Evolutionary conservation across 2,329 filamentous ascomycete genomes (phyloP), one percentile per base, ranked within the genome.

Genomic region (Trichoderma semiorbis): DNA sequence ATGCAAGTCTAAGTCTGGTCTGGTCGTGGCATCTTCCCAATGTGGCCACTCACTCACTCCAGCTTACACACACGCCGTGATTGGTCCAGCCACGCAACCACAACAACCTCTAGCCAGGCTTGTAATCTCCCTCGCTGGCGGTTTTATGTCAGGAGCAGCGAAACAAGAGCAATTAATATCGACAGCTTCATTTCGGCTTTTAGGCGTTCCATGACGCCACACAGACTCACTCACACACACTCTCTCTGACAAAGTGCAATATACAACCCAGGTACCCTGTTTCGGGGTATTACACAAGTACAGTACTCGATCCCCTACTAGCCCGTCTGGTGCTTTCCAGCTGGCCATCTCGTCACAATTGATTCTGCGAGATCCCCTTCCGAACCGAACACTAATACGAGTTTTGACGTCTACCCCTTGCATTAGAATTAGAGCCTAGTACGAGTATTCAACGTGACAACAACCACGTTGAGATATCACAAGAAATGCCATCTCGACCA

Each of bases 331-430:
- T 63, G 58, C 58, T 34, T 34, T 34, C 18, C 58, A 62, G 58
- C 58, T 62, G 32, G 16, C 21, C 32, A 26, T 21, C 32, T 26
- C 21, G 32, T 36, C 30, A 18, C 47, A 50, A 50, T 39, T 4
- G 63, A 21, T 32, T 60, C n/a, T n/a, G 57, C 57, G 57, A 60
- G 57, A 60, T 60, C 57, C 64, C 47, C 26, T 60, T 60, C 57
- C 30, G 47, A 53, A 24, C 64, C 64, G 64, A 67, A 67, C 64
- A 67, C 64, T 67, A 58, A 67, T 67, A 67, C 64, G 64, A 53
- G 64, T 58, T 43, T 43, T 67, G 64, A 67, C 64, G 11, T n/a
- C 50, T 53, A 7, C 64, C 64, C 50, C 64, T 67, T 67, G 50
- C 64, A 30, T 67, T 30, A 24, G 47, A 53, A 24, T 43, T 10